A percentile compares a stretch with the other conserved stretches of the same genome.
phyloP scores from a whole-genome alignment of 2,329 filamentous ascomycete species.

The Fusarium sp. region DNA sequence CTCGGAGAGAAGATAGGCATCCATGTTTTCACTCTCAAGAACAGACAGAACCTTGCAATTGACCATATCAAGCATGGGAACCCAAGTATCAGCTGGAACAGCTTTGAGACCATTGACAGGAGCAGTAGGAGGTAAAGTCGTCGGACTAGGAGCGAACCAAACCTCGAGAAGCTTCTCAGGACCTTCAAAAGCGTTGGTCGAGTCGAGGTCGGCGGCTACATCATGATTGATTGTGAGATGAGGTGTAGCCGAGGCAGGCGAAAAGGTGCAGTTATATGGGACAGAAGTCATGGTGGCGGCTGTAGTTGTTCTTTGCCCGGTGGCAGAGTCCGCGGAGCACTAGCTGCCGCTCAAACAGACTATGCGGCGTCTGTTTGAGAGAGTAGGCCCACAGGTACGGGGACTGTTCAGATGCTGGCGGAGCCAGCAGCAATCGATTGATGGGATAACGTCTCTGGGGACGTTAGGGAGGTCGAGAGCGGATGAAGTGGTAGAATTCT shows the following conservation, averaged over 20 bases:
- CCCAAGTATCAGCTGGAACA: slow-evolving; percentile 87
- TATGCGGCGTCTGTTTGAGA: slow-evolving; percentile 93
- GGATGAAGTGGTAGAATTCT: slow-evolving; percentile 85
- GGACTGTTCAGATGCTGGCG: slow-evolving; percentile 78
- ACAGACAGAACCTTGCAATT: slow-evolving; percentile 98
- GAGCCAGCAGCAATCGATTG: slow-evolving; percentile 80
- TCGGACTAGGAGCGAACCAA: slow-evolving; percentile 90
- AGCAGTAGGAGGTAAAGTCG: slow-evolving; percentile 76
- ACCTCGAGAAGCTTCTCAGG: slow-evolving; percentile 98
- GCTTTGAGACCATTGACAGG: slow-evolving; percentile 85
- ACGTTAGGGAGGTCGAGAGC: slow-evolving; percentile 93
- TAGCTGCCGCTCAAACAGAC: slow-evolving; percentile 98
- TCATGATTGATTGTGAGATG: slow-evolving; percentile 97
- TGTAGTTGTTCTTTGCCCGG: slow-evolving; percentile 48
- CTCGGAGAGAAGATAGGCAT: slow-evolving; percentile 96
- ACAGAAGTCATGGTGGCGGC: slow-evolving; percentile 1
- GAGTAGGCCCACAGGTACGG: slow-evolving; percentile 92
- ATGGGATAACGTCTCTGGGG: slow-evolving; percentile 73
- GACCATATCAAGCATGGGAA: slow-evolving; percentile 96
- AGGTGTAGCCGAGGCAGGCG: slow-evolving; percentile 84
- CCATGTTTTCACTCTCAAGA: slow-evolving; percentile 91
- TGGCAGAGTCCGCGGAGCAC: slow-evolving; percentile 83
- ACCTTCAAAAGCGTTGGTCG: slow-evolving; percentile 96
- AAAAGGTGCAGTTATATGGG: slow-evolving; percentile 78
- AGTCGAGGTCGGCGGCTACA: slow-evolving; percentile 92